Percentiles rank a stretch among this genome's conserved stretches.
Evolutionary conservation across 495 filamentous ascomycete genomes (phyloP).

Genomic region (Lindgomyces ingoldianus): DNA sequence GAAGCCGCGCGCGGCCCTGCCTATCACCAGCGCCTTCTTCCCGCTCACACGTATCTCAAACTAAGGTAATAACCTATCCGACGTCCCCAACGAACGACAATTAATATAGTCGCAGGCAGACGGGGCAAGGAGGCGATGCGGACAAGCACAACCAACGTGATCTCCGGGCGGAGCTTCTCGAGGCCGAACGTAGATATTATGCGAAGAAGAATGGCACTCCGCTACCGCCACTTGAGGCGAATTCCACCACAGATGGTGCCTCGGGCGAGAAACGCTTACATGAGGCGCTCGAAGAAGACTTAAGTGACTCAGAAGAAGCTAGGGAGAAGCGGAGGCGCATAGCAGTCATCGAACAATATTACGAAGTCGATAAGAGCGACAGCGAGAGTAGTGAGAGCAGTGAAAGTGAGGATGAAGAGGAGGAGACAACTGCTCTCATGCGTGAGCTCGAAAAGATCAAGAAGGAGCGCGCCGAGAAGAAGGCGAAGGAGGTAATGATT

Average conservation of each 20-base stretch:
- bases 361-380: slow-evolving; percentile 87
- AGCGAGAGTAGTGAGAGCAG: slow-evolving; percentile 63
- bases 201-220: slow-evolving; percentile 71
- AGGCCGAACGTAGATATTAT: slow-evolving; percentile 84
- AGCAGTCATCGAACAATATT: slow-evolving; percentile 77
- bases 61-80: background rate
- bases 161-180: slow-evolving; percentile 84
- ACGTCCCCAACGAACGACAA: background rate
- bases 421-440: slow-evolving; percentile 86
- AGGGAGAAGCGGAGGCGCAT: slow-evolving; percentile 78
- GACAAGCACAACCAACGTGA: slow-evolving; percentile 69
- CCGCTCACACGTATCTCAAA: slow-evolving; percentile 89
- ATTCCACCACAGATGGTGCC: slow-evolving; percentile 11
- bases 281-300: slow-evolving; percentile 46
- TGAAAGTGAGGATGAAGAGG: slow-evolving; percentile 70
- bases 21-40: slow-evolving; percentile 94
- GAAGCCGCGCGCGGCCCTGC: slow-evolving; percentile 91
- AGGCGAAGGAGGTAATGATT: slow-evolving; percentile 69
- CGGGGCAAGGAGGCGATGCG: slow-evolving; percentile 83
- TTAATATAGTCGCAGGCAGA: slow-evolving; percentile 55
- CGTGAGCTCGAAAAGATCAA: slow-evolving; percentile 95
- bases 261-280: slow-evolving; percentile 65
- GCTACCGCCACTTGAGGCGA: slow-evolving; percentile 13
- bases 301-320: slow-evolving; percentile 55
- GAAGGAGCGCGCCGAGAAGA: slow-evolving; percentile 80